Base-by-base conservation (phyloP, 805 yeast genomes). In the Myxozyma melibiosi region DNA sequence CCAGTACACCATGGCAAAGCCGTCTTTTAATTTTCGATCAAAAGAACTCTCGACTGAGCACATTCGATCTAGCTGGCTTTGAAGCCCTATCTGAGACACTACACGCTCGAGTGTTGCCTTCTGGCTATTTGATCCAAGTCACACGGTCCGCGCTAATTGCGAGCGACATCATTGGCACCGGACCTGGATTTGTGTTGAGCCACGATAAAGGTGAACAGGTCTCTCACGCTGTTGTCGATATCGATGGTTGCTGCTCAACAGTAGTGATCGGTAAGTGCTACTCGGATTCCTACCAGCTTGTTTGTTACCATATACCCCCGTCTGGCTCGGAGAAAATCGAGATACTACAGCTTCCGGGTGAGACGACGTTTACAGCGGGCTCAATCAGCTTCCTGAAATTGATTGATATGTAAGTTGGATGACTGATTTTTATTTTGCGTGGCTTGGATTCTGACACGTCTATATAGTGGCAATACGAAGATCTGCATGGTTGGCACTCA, bases 401-500 rank as follows among this genome's bases (percentile, higher is more conserved):
- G 24, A 8, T 37, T 2, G 28, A 42, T 34, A 35, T 51, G 49
- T 42, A 41, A 2, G 55, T 43, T 11, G 6, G 9, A 27, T 30
- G 7, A 8, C 11, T 33, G 6, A 5, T 4, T 24, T 25, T 9
- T 9, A 7, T 9, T 14, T 13, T 33, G 13, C 4, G 9, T 8
- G 28, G 18, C 3, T 51, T 18, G n/a, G n/a, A n/a, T n/a, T 11
- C 20, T 24, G n/a, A 20, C 9, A 1, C 22, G 34, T 6, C 18
- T 13, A 2, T 38, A 6, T 35, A 47, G 57, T 7, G 42, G 40
- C 22, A 38, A 47, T 11, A 11, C n/a, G 9, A 34, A 20, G 16
- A 18, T 51, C 33, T 55, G 60, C 38, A n/a, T 53, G 18, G 18
- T 53, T n/a, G 57, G 57, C 18, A 53, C 57, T 4, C 53, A 53